Conservation (phyloP, 495 filamentous ascomycete species). For the Penicillium fimorum region DNA sequence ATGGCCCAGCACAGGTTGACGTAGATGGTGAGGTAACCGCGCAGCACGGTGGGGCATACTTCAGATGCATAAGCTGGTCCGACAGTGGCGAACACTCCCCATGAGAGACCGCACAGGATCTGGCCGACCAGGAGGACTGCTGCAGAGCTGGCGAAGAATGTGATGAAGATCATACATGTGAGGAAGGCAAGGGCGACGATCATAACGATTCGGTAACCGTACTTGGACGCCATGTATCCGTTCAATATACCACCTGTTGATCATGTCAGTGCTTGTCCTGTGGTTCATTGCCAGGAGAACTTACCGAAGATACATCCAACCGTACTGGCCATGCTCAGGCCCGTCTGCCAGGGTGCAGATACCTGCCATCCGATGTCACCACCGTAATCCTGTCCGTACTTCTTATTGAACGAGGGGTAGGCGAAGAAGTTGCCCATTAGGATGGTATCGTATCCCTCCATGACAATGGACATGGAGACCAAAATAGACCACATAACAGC, state of each 20-base stretch:
- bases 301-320: conserved; percentile 37
- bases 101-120: conserved; percentile 48
- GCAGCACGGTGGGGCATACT: conserved; percentile 57
- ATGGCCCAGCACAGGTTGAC: conserved; percentile 70
- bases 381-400: conserved; percentile 34
- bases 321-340: conserved; percentile 34
- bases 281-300: not conserved
- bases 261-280: not conserved
- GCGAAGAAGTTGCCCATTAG: conserved; percentile 44
- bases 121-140: conserved; percentile 44
- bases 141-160: conserved; percentile 48
- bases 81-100: conserved; percentile 54
- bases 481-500: conserved; percentile 49
- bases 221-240: conserved; percentile 47
- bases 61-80: conserved; percentile 64
- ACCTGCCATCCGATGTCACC: conserved; percentile 27
- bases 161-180: conserved; percentile 52
- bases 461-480: conserved; percentile 46
- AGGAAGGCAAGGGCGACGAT: conserved; percentile 43
- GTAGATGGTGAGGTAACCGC: conserved; percentile 56
- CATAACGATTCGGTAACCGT: conserved; percentile 46
- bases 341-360: conserved; percentile 38
- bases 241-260: conserved; percentile 32
- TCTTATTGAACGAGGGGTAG: conserved; percentile 36
- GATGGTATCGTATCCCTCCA: conserved; percentile 53